Base-by-base conservation (phyloP, 2,329 filamentous ascomycete genomes). In the Fusarium foetens region DNA sequence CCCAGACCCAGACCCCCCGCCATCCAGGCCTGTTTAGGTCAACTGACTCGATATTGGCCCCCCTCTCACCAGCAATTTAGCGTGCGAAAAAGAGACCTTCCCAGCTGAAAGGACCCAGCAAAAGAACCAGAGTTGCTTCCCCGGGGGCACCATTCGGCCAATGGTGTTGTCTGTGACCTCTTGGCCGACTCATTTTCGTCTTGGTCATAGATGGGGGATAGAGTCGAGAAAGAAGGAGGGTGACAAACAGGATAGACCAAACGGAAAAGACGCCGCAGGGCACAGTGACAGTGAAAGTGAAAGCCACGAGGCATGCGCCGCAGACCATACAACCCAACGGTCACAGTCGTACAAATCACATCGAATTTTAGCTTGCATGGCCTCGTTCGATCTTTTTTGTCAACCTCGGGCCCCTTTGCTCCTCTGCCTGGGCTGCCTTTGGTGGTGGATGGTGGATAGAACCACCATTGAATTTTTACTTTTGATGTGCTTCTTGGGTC, bases 41-140 rank as follows among this genome's bases (percentile, higher is more conserved):
- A 61, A 76, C 70, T 75, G 74, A 73, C 74, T 73, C 75, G 64
- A 75, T 60, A 66, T 67, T 70, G 45, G 57, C 29, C 58, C 65
- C 64, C 59, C 52, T 60, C 66, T 72, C 48, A 51, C 58, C 58
- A 72, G 31, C 17, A 58, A 39, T 63, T 70, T 72, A 73, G 70
- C 66, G 66, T 51, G 33, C 19, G 35, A 58, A 72, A 63, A 63
- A 63, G 57, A 71, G 63, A 25, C 60, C 27, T 49, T 46, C 31
- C 68, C 65, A 73, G 71, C 69, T 75, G 72, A 72, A 72, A 63
- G 45, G 66, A 49, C 67, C 66, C 60, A 72, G 70, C 49, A 68
- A 68, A 57, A 46, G 57, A 63, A 58, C 43, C 66, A 67, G n/a
- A 43, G 53, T 31, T 72, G 58, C 58, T 64, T 68, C 62, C 58